Evolutionary conservation across 208 protist species (phyloP), one percentile per base, ranked within the genome.

Genomic region (Naegleria fowleri): DNA sequence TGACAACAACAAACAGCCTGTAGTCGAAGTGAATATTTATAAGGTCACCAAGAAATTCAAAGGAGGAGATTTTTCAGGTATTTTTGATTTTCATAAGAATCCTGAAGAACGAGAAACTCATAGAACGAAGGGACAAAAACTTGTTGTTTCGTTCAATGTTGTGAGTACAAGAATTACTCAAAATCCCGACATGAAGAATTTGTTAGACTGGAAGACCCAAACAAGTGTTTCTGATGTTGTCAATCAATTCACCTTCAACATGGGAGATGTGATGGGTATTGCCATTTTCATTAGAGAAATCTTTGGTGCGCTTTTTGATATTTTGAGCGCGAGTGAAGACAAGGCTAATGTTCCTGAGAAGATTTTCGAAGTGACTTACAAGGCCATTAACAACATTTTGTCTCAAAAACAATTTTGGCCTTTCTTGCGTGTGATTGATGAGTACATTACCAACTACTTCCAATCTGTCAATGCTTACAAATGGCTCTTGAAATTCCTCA

Each of bases 281-380:
- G 55, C 55, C 29, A 52, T 39, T 39, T 90, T 90, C 22, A 33
- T 90, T 39, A 90, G 48, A 86, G 88, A 90, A 76, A 90, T 90
- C 13, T 90, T 90, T 38, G 25, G 33, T 90, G 41, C 88, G 4
- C 11, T 90, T 7, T 90, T 90, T 19, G 13, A 15, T 19, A 90
- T 90, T 58, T 58, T 90, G 48, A 36, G 33, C 19, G 55, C 55
- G 4, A 58, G 75, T 19, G 16, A 84, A 59, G 43, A 84, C 39
- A 25, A 90, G 4, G 13, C 29, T 36, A 43, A 76, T 33, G 48
- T 90, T 29, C 13, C 88, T 86, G 6, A 36, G 9, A 41, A 43
- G 88, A 52, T 90, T 29, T 90, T 52, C 43, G 41, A 83, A 51
- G 88, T 38, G 51, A 40, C 41, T 5, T 52, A 52, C 29, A 25